A percentile compares a stretch with the other conserved stretches of the same genome.
phyloP scores from a whole-genome alignment of 2,329 filamentous ascomycete genomes.

The Alternaria burnsii region DNA sequence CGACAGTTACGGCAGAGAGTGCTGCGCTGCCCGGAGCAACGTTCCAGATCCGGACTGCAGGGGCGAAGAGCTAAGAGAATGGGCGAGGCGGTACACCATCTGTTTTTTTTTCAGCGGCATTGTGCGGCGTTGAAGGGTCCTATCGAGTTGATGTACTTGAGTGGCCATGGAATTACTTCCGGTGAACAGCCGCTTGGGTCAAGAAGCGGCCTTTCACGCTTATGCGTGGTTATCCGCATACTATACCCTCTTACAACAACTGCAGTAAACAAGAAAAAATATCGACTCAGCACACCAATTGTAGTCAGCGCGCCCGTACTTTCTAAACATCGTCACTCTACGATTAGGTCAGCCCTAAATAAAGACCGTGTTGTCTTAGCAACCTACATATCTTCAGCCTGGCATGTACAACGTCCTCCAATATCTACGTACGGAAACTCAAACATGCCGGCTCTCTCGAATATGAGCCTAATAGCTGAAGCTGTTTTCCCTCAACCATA shows the following conservation, averaged over 20 bases:
- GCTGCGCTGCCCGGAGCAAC: slow-evolving; percentile 86
- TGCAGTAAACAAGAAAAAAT: not conserved
- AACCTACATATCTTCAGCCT: not conserved
- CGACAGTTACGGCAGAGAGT: slow-evolving; percentile 90
- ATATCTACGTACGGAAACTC: not conserved
- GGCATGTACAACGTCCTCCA: not conserved
- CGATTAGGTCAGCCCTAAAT: not conserved
- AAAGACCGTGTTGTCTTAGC: not conserved
- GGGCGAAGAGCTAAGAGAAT: slow-evolving; percentile 66
- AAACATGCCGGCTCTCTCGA: not conserved
- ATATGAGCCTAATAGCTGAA: not conserved
- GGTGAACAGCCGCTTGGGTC: not conserved
- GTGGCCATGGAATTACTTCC: not conserved
- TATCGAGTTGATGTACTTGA: not conserved
- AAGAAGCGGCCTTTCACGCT: not conserved
- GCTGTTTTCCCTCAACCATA: not conserved
- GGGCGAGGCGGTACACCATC: not conserved
- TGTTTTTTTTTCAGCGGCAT: slow-evolving; percentile 41
- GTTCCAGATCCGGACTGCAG: slow-evolving; percentile 92
- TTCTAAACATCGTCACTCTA: not conserved
- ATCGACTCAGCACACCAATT: not conserved
- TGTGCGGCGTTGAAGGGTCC: slow-evolving; percentile 36
- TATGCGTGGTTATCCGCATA: not conserved
- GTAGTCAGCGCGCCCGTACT: not conserved
- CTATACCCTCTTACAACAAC: not conserved